These are phyloP conservation scores for Candida xyloterini DNA, from an alignment of 805 yeast species.

Conservation along the genomic window DNA sequence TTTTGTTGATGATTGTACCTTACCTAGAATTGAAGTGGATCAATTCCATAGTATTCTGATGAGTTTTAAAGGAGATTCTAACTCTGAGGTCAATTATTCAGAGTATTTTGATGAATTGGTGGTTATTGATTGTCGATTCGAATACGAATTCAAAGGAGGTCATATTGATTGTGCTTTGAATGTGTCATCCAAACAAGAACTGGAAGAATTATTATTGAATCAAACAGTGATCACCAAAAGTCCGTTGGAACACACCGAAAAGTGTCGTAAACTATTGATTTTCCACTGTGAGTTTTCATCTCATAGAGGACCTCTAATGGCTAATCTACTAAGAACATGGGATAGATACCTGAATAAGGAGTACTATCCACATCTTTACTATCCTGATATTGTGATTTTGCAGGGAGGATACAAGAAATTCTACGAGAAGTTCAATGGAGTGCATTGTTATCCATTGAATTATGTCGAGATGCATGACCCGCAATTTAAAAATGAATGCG, in stretches of 20 bases:
- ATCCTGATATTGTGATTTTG: slow-evolving; percentile 84
- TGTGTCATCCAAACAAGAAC: slow-evolving; percentile 62
- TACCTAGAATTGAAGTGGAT: slow-evolving; percentile 62
- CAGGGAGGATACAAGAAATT: slow-evolving; percentile 91
- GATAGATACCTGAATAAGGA: slow-evolving; percentile 75
- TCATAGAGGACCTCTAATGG: slow-evolving; percentile 93
- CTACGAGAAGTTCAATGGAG: slow-evolving; percentile 50
- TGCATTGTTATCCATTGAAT: slow-evolving; percentile 67
- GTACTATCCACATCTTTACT: slow-evolving; percentile 74
- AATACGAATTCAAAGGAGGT: slow-evolving; percentile 90
- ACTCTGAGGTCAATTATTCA: slow-evolving; percentile 31
- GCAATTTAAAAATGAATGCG: slow-evolving; percentile 43
- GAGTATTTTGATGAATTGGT: slow-evolving; percentile 52
- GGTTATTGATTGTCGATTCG: slow-evolving; percentile 87
- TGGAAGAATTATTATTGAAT: slow-evolving; percentile 54
- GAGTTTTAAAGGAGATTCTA: slow-evolving; percentile 36
- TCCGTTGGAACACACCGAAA: slow-evolving; percentile 25
- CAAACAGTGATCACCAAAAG: slow-evolving; percentile 17
- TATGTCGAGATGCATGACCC: slow-evolving; percentile 85
- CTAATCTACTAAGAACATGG: slow-evolving; percentile 74
- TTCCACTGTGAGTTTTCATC: slow-evolving; percentile 96
- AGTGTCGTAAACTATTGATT: slow-evolving; percentile 50
- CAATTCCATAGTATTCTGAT: slow-evolving; percentile 53
- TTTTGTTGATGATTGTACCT: slow-evolving; percentile 51
- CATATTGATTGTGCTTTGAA: slow-evolving; percentile 85